Evolutionary conservation across 2,329 filamentous ascomycete genomes (phyloP).

Genomic region (Nemania diffusa): DNA sequence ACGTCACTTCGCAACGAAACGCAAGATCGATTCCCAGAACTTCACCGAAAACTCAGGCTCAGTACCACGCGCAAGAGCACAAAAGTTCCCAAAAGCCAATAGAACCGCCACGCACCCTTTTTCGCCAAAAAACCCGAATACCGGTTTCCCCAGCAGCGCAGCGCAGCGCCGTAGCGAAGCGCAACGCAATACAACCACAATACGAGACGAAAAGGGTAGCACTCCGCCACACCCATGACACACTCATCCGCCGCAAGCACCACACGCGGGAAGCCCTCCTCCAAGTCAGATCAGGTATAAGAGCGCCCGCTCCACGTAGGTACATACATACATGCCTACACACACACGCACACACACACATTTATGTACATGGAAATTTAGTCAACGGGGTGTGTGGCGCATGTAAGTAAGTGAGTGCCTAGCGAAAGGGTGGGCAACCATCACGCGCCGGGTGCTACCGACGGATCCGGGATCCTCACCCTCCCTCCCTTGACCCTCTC

Average conservation of each 20-base stretch:
- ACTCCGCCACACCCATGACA: slow-evolving; percentile 27
- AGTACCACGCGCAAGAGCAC: neutral
- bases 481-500: neutral
- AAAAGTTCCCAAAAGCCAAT: slow-evolving; percentile 1
- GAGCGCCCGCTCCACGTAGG: neutral
- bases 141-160: slow-evolving; percentile 13
- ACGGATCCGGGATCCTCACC: slow-evolving; percentile 30
- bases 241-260: slow-evolving; percentile 6
- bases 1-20: slow-evolving; percentile 10
- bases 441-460: slow-evolving; percentile 37
- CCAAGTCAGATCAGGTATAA: slow-evolving; percentile 17
- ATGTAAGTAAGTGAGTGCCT: neutral
- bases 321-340: neutral
- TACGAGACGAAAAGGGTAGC: slow-evolving; percentile 21
- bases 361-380: no score
- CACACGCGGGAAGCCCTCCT: slow-evolving; percentile 15
- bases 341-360: neutral
- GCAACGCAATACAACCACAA: slow-evolving; percentile 13
- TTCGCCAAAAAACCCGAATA: slow-evolving; percentile 8
- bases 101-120: slow-evolving; percentile 3
- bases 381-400: no score
- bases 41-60: slow-evolving; percentile 6
- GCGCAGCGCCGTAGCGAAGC: neutral
- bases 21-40: slow-evolving; percentile 7
- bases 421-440: slow-evolving; percentile 15